Conservation (phyloP, 106 monocot species). For the Dioscorea alata region DNA sequence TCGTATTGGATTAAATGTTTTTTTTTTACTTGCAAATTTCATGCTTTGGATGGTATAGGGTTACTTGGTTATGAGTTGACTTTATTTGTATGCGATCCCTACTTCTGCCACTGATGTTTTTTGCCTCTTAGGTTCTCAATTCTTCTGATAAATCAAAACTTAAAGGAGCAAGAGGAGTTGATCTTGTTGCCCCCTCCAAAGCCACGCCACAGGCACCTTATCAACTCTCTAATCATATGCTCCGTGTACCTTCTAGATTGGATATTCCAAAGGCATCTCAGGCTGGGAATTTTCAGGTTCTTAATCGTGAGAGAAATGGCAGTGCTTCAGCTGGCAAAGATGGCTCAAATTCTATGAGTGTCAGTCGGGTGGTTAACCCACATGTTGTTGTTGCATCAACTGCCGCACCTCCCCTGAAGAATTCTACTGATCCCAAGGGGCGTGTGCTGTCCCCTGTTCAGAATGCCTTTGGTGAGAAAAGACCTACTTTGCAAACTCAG, state of each 20-base stretch:
- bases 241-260: conserved; percentile 26
- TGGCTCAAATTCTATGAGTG: conserved; percentile 8
- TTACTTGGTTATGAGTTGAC: too few species aligned
- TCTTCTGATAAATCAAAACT: conserved; percentile 47
- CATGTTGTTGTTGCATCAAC: conserved; percentile 12
- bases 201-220: conserved; percentile 18
- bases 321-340: conserved; percentile 29
- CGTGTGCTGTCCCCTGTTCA: neutral
- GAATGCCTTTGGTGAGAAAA: conserved; percentile 40
- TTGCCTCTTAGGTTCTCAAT: conserved; percentile 22
- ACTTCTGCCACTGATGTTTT: too few species aligned
- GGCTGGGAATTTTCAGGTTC: conserved; percentile 61
- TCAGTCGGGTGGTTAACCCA: conserved; percentile 20
- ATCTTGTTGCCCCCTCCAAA: conserved; percentile 22
- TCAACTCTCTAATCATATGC: conserved; percentile 2
- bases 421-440: conserved; percentile 17
- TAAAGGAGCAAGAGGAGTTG: conserved; percentile 41
- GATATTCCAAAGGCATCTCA: conserved; percentile 52
- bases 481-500: conserved; percentile 30
- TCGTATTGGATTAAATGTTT: too few species aligned
- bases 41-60: too few species aligned
- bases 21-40: too few species aligned
- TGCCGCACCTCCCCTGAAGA: conserved; percentile 13
- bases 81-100: too few species aligned
- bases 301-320: conserved; percentile 57